A percentile compares a stretch with the other conserved stretches of the same genome.
phyloP scores from a whole-genome alignment of 257 asterid species.

The Ilex asprella region DNA sequence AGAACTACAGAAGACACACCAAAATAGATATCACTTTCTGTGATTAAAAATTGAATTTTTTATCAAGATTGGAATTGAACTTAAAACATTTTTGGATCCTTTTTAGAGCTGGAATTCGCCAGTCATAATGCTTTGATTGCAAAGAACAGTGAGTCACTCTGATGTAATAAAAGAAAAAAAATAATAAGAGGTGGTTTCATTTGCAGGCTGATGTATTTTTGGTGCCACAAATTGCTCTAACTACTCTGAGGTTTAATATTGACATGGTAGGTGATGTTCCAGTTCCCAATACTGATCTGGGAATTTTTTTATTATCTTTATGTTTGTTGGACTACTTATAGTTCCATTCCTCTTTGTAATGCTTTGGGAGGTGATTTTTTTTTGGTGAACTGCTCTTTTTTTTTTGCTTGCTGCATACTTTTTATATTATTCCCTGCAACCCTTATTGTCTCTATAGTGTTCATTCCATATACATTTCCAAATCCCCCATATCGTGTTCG shows the following conservation, averaged over 20 bases:
- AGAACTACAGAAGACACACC: background rate
- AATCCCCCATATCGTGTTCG: no score
- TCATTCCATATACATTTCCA: no score
- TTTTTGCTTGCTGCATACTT: background rate
- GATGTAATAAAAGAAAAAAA: no score
- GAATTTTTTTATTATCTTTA: background rate
- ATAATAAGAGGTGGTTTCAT: background rate
- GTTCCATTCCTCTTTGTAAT: background rate
- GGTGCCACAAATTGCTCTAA: constrained; percentile 69
- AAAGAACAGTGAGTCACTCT: no score
- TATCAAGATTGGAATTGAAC: no score
- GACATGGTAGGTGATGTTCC: constrained; percentile 45
- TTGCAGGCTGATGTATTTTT: constrained; percentile 83
- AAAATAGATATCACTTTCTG: background rate
- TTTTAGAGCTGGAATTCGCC: background rate
- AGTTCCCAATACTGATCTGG: background rate
- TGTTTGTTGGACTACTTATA: background rate
- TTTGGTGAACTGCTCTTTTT: background rate
- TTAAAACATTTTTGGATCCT: background rate
- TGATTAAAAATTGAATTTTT: no score
- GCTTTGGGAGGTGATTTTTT: no score
- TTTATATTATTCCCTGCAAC: background rate
- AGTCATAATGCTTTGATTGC: no score
- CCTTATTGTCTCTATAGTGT: background rate
- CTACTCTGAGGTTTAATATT: constrained; percentile 44